Percentiles rank a stretch among this genome's conserved stretches.
Evolutionary conservation across 192 early-diverging fungal genomes (phyloP).

Genomic region (Backusella luteola): DNA sequence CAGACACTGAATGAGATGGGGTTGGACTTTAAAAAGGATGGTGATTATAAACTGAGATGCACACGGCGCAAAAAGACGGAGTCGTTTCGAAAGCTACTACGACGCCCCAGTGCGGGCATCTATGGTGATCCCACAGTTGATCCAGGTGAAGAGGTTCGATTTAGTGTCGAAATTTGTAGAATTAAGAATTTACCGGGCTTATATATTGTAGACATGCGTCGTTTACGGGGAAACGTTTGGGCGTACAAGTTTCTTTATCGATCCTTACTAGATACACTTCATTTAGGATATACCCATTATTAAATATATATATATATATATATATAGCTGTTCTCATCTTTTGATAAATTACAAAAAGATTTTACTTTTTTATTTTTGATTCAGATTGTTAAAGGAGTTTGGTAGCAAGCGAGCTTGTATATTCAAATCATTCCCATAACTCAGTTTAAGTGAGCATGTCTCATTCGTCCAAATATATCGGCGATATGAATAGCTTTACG

Average conservation of each 20-base stretch:
- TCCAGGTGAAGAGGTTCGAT: constrained; percentile 79
- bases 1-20: constrained; percentile 52
- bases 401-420: too few relatives aligned
- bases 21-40: constrained; percentile 50
- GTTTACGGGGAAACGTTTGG: constrained; percentile 75
- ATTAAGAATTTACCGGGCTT: constrained; percentile 86
- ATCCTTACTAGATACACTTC: constrained; percentile 47
- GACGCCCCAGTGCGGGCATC: constrained; percentile 24
- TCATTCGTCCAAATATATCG: too few relatives aligned
- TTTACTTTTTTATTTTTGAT: too few relatives aligned
- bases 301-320: not conserved
- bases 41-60: constrained; percentile 54
- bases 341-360: too few relatives aligned
- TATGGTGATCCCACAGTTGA: constrained; percentile 57
- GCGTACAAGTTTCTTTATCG: constrained; percentile 79
- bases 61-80: not conserved
- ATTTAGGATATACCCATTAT: constrained; percentile 31
- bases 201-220: constrained; percentile 72
- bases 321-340: too few relatives aligned
- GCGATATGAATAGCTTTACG: too few relatives aligned
- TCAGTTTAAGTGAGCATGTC: too few relatives aligned
- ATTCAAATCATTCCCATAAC: too few relatives aligned
- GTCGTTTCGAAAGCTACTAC: constrained; percentile 18
- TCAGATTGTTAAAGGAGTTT: too few relatives aligned
- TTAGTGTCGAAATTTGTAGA: constrained; percentile 88